Evolutionary conservation across 495 filamentous ascomycete genomes (phyloP), one percentile per base, ranked within the genome.

Genomic region (Immersiella caudata): DNA sequence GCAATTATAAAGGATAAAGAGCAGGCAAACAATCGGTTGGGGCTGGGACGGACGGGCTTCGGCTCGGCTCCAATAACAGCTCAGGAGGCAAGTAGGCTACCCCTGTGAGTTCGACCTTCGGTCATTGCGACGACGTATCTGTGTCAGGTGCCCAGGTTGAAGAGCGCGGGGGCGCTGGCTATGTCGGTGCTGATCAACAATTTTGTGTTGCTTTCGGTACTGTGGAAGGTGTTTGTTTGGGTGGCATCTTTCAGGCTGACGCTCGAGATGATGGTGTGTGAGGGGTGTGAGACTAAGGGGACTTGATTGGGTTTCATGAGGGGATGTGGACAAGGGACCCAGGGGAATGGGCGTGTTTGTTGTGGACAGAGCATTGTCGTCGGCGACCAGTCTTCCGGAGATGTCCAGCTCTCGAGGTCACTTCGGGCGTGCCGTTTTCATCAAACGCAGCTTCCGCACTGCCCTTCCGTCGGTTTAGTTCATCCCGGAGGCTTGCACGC

Each of bases 81-180:
- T 52, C 18, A 52, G 49, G 49, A 52, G 49, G 49, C 49, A 12
- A 14, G 4, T 18, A 22, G 49, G 49, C 21, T 52, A 12, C 5
- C 18, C 4, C 12, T 52, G 3, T 3, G 49, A 22, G 49, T 52
- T 3, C 16, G 49, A 3, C 49, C 49, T 18, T 3, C 49, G 49
- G 49, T 52, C 12, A 52, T 52, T 3, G 49, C 49, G 49, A 14
- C 49, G 49, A n/a, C 49, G 49, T 52, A 52, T 52, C 21, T 52
- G 49, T 52, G 49, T 52, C 49, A 52, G 49, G 49, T 52, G 49
- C 49, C 49, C 5, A 52, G 49, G 49, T 4, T 52, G 49, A 52
- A 52, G 49, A 52, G 49, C 49, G 3, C 12, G 3, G 49, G 49
- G 49, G 16, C 49, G 12, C 12, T 3, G 49, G 16, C 16, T 22